phyloP scores from a whole-genome alignment of 2,329 filamentous ascomycete species.

The Pseudopyricularia cyperi region DNA sequence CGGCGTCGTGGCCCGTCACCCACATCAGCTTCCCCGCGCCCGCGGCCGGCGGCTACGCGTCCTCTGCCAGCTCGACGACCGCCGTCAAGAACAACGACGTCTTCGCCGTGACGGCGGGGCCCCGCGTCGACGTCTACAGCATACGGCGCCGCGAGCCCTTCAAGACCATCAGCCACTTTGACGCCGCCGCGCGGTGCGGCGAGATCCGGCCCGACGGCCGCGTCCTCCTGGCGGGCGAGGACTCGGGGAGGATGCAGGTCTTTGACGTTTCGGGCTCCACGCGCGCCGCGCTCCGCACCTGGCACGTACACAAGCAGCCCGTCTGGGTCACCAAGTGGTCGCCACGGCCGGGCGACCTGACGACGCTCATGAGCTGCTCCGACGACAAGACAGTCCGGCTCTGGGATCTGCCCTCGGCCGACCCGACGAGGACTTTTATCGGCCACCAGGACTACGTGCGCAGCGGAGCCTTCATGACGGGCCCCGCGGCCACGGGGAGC shows the following conservation, averaged over 20 bases:
- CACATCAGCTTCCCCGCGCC: slow-evolving; percentile 64
- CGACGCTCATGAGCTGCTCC: slow-evolving; percentile 74
- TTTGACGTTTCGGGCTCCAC: slow-evolving; percentile 60
- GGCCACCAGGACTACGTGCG: slow-evolving; percentile 92
- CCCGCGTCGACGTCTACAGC: slow-evolving; percentile 86
- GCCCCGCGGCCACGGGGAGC: slow-evolving; percentile 36
- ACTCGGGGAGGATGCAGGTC: slow-evolving; percentile 83
- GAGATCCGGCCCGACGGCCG: slow-evolving; percentile 81
- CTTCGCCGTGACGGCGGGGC: slow-evolving; percentile 91
- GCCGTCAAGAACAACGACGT: slow-evolving; percentile 46
- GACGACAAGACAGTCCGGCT: slow-evolving; percentile 87
- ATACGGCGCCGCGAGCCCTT: slow-evolving; percentile 81
- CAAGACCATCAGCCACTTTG: slow-evolving; percentile 89
- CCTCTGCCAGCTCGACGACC: slow-evolving; percentile 17
- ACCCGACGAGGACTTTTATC: slow-evolving; percentile 62
- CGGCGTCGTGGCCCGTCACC: slow-evolving; percentile 79
- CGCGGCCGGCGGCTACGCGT: slow-evolving; percentile 14
- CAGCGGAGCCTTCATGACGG: slow-evolving; percentile 73
- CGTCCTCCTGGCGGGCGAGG: slow-evolving; percentile 82
- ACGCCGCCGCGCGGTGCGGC: slow-evolving; percentile 79
- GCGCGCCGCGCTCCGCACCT: slow-evolving; percentile 82
- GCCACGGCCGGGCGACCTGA: slow-evolving; percentile 57
- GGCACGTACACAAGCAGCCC: slow-evolving; percentile 87
- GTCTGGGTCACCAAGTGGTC: slow-evolving; percentile 89
- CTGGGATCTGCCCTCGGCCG: slow-evolving; percentile 82